Base-by-base conservation (phyloP, 176 grass and related monocot genomes). In the Saccharum spontaneum region DNA sequence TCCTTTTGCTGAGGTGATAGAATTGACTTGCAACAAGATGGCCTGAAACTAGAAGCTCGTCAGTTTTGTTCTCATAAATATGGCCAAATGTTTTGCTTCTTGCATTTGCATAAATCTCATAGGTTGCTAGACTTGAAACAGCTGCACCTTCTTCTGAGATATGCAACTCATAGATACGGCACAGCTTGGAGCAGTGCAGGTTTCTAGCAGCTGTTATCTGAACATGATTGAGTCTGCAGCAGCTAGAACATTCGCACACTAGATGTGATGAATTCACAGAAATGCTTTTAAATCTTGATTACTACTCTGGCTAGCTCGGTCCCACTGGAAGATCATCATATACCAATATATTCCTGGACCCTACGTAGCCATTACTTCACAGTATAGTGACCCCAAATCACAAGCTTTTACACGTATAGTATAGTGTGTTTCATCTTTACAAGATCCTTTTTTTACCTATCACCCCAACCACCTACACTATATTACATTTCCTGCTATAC, bases 381-480 rank as follows among this genome's bases (percentile, higher is more conserved):
- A 82, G 83, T 81, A 87, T 50, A 66, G 76, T 80, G 65, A 78
- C 55, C 61, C 55, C 61, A 87, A 90, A 82, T 87, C 84, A 93
- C 89, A 91, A 85, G 67, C 79, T 89, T 91, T 89, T 93, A 93
- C 91, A 91, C 44, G 86, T 87, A 85, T 89, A 78, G 82, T 73
- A 67, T 83, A 79, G 66, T 91, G 70, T 82, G 73, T 96, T 85
- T 91, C 71, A 88, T 94, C 91, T 97, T 92, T 94, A 94, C 94
- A 96, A 89, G 86, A 90, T 89, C 79, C 68, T 61, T 24, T 23
- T 89, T 91, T 82, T 84, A 63, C 84, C 92, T 91, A 82, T 89
- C 37, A 85, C 52, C 82, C 80, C 87, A 39, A 88, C 17, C 83
- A 83, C 69, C 90, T 94, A 92, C 77, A 69, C 79, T 90, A 90